phyloP scores from a whole-genome alignment of 2,329 filamentous ascomycete species.

The Bipolaris gigantea region DNA sequence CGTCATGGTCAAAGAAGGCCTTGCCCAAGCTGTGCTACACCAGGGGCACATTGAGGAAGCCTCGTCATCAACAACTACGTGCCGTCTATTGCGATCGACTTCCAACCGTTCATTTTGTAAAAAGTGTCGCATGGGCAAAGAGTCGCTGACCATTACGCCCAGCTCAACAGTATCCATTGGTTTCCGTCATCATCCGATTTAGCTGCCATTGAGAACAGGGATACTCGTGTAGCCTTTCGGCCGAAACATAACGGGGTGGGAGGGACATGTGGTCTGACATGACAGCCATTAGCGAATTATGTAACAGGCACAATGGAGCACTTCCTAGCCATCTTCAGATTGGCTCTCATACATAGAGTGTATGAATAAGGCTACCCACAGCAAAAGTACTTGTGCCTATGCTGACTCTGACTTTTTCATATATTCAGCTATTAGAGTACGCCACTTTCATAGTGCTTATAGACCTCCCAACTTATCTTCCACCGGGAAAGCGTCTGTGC shows the following conservation, averaged over 20 bases:
- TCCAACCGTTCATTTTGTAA: background rate
- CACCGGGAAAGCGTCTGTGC: background rate
- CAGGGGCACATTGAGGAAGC: background rate
- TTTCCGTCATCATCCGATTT: background rate
- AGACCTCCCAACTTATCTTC: background rate
- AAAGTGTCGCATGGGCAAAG: background rate
- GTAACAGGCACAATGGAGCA: background rate
- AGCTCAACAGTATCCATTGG: background rate
- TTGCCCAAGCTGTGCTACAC: background rate
- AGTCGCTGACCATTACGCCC: background rate
- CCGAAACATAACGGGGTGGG: background rate
- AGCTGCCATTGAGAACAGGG: background rate
- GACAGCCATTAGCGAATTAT: constrained; percentile 5
- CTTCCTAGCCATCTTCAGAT: background rate
- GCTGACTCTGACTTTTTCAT: background rate
- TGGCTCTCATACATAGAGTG: background rate
- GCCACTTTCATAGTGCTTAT: background rate
- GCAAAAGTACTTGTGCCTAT: background rate
- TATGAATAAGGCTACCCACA: background rate
- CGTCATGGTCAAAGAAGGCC: background rate
- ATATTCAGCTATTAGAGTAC: background rate
- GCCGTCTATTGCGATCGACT: background rate
- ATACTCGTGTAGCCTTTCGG: background rate
- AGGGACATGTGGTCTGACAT: constrained; percentile 10
- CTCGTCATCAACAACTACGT: background rate